Evolutionary conservation across 2,329 filamentous ascomycete genomes (phyloP).

Genomic region (Teratosphaeria zuluensis): DNA sequence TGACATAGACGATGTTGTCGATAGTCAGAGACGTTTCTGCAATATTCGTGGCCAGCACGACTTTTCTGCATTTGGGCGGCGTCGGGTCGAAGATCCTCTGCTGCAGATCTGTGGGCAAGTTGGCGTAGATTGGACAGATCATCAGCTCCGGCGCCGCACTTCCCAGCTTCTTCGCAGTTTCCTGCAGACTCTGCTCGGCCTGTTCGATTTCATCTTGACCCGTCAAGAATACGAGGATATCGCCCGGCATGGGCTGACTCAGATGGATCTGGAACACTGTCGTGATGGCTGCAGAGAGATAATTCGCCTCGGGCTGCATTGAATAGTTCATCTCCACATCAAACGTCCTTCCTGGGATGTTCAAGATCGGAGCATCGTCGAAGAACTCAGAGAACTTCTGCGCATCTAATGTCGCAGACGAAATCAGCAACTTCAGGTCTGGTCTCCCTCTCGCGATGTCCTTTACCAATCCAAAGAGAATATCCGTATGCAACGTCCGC

Average conservation of each 20-base stretch:
- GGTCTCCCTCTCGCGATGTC: conserved; percentile 74
- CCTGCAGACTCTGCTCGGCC: conserved; percentile 71
- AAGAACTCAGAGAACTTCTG: conserved; percentile 89
- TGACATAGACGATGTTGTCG: conserved; percentile 91
- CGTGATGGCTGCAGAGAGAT: conserved; percentile 79
- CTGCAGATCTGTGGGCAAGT: conserved; percentile 81
- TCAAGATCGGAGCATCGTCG: conserved; percentile 86
- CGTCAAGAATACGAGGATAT: conserved; percentile 89
- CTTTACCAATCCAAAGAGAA: conserved; percentile 77
- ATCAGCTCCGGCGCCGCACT: conserved; percentile 77
- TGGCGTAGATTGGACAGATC: conserved; percentile 89
- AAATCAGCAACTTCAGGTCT: conserved; percentile 83
- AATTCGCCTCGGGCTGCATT: conserved; percentile 84
- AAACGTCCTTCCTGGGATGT: conserved; percentile 80
- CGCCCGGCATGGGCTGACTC: conserved; percentile 64
- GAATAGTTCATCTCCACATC: conserved; percentile 90
- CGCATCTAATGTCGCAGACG: conserved; percentile 88
- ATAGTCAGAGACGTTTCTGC: conserved; percentile 94
- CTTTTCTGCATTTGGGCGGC: conserved; percentile 73
- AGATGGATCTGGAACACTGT: conserved; percentile 94
- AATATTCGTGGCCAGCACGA: conserved; percentile 92
- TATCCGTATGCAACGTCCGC: conserved; percentile 81
- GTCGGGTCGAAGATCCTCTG: conserved; percentile 92
- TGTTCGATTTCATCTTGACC: conserved; percentile 94
- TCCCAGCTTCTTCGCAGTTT: conserved; percentile 79